Percentiles rank a stretch among this genome's conserved stretches.
Conservation (phyloP, 768 basidiomycete genomes). For the Termitomyces sp. region DNA sequence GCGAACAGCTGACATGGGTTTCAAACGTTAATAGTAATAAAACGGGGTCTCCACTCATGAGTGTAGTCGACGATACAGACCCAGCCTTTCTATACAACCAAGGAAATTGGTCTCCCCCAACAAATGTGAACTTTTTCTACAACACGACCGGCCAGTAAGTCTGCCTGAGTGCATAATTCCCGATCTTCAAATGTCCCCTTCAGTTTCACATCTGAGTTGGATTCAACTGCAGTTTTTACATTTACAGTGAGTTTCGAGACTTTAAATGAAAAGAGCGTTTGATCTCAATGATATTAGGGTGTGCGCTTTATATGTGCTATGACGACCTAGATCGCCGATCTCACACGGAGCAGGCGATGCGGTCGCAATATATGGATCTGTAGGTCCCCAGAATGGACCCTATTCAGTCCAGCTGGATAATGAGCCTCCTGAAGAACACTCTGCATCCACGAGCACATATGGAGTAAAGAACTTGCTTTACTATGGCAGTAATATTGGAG, state of each 20-base stretch:
- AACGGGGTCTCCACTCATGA: not conserved
- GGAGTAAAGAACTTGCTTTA: not conserved
- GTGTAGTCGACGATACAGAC: not conserved
- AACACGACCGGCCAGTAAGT: not conserved
- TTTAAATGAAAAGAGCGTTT: not conserved
- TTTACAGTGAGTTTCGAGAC: not conserved
- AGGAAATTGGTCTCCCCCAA: not conserved
- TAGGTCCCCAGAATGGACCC: not conserved
- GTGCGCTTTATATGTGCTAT: no score
- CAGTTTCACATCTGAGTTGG: not conserved
- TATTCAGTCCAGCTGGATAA: constrained; percentile 3
- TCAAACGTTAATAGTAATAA: not conserved
- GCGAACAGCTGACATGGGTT: not conserved
- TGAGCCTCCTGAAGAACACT: not conserved
- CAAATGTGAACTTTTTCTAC: not conserved
- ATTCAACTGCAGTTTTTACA: not conserved
- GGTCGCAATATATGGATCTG: not conserved
- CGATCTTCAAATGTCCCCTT: not conserved
- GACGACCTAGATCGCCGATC: not conserved
- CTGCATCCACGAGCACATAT: not conserved
- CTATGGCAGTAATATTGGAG: not conserved
- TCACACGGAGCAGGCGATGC: not conserved
- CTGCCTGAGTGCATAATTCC: not conserved
- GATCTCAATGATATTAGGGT: not conserved
- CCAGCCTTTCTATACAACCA: not conserved